Conservation (phyloP, 306 rosid species). For the Cucurbita pepo region DNA sequence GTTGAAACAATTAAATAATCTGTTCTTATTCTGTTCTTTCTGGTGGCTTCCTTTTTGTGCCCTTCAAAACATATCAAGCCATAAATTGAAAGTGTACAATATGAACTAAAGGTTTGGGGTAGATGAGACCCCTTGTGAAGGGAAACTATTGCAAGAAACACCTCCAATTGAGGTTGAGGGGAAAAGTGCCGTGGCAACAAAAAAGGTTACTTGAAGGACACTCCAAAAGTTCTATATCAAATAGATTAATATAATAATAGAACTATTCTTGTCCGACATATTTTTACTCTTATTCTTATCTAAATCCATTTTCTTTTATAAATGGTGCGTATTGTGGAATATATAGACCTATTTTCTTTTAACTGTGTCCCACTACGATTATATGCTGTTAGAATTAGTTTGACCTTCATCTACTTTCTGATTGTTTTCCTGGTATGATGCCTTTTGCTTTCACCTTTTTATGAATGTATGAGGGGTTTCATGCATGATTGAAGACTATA, state of each 20-base stretch:
- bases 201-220: background rate
- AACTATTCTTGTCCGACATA: background rate
- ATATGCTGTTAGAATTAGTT: background rate
- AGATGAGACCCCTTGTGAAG: background rate
- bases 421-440: background rate
- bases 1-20: too few relatives aligned
- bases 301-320: background rate
- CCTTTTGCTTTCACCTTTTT: background rate
- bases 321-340: background rate
- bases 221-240: background rate
- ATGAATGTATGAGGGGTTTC: background rate
- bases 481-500: background rate
- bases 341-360: background rate
- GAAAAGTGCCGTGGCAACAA: background rate
- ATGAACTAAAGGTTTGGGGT: background rate
- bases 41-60: too few relatives aligned
- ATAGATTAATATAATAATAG: background rate
- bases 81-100: background rate
- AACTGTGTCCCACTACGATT: background rate
- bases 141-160: background rate
- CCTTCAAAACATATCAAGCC: background rate
- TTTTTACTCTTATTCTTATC: background rate
- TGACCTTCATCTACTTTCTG: background rate
- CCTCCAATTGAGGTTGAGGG: background rate
- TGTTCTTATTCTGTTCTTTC: too few relatives aligned